Conservation (phyloP, 2,329 filamentous ascomycete genomes). For the Diaporthe destruens region DNA sequence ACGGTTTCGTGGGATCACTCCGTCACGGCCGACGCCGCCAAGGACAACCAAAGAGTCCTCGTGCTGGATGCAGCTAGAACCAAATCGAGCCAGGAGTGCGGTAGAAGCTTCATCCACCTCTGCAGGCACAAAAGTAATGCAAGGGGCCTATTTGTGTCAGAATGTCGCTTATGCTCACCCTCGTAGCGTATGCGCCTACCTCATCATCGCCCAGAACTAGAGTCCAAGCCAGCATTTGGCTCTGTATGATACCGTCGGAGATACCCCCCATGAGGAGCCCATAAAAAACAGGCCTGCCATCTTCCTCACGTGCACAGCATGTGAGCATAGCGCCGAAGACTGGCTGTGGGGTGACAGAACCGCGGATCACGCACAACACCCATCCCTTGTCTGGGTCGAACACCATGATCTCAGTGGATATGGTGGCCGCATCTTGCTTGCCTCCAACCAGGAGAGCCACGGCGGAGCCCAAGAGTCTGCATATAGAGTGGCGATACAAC, state of each 20-base stretch:
- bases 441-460: slow-evolving; percentile 73
- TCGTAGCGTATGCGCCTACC: slow-evolving; percentile 52
- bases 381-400: slow-evolving; percentile 64
- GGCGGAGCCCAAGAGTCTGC: slow-evolving; percentile 62
- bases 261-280: slow-evolving; percentile 83
- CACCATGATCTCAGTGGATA: slow-evolving; percentile 67
- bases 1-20: slow-evolving; percentile 58
- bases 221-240: slow-evolving; percentile 75
- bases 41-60: slow-evolving; percentile 51
- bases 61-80: slow-evolving; percentile 54
- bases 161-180: not conserved
- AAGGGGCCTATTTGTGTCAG: slow-evolving; percentile 34
- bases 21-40: slow-evolving; percentile 58
- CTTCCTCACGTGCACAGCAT: slow-evolving; percentile 38
- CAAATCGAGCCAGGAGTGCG: slow-evolving; percentile 52
- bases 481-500: slow-evolving; percentile 80
- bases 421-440: slow-evolving; percentile 61
- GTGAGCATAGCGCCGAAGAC: slow-evolving; percentile 60
- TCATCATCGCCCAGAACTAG: slow-evolving; percentile 56
- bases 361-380: slow-evolving; percentile 56
- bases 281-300: slow-evolving; percentile 52
- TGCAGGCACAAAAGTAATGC: slow-evolving; percentile 28
- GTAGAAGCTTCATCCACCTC: slow-evolving; percentile 1
- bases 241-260: slow-evolving; percentile 69
- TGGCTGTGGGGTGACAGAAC: slow-evolving; percentile 51